These are phyloP conservation scores for Ophiostoma perfectum DNA, from an alignment of 2,329 filamentous ascomycete genomes.

Conservation along the genomic window DNA sequence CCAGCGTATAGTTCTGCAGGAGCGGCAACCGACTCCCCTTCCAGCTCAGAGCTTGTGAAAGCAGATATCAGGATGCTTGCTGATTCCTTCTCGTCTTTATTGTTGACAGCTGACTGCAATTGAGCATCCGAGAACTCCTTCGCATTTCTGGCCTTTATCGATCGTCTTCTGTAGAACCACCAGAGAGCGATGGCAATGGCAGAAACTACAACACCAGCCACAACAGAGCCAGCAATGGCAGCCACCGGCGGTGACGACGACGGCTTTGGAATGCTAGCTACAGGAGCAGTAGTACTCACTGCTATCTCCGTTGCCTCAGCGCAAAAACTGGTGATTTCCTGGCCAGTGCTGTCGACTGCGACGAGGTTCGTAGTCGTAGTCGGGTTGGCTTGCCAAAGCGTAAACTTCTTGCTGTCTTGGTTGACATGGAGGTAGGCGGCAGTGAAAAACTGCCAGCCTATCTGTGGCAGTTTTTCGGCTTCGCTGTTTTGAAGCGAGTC, in stretches of 20 bases:
- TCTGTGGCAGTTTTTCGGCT: conserved; percentile 27
- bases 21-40: neutral
- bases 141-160: neutral
- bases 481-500: conserved; percentile 29
- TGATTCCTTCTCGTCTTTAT: neutral
- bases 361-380: conserved; percentile 20
- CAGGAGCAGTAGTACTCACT: too few species aligned
- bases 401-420: conserved; percentile 29
- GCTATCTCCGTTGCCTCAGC: too few species aligned
- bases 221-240: neutral
- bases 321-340: conserved; percentile 9
- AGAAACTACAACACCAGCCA: neutral
- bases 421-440: conserved; percentile 33
- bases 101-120: neutral
- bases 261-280: too few species aligned
- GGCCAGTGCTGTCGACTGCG: conserved; percentile 20
- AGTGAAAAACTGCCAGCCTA: conserved; percentile 33
- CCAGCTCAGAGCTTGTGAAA: neutral
- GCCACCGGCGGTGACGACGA: neutral
- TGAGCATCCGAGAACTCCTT: neutral
- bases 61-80: neutral
- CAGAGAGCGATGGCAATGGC: neutral
- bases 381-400: conserved; percentile 26
- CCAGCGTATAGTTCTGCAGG: neutral
- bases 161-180: neutral